phyloP scores from a whole-genome alignment of 1,139 yeast species.

The Sporopachydermia cereana region DNA sequence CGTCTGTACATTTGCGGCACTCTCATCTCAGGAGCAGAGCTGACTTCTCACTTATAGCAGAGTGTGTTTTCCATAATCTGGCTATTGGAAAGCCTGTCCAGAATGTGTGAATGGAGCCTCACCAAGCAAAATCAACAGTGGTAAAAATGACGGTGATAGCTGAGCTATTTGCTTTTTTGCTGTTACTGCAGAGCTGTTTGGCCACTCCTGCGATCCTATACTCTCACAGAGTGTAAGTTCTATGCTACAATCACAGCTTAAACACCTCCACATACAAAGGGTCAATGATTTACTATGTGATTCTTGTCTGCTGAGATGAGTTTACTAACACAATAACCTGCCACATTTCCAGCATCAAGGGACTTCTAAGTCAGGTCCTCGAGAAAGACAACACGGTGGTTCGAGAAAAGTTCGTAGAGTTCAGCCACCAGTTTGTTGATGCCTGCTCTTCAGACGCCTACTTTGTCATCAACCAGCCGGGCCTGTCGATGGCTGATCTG shows the following conservation, averaged over 20 bases:
- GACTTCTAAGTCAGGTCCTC: background rate
- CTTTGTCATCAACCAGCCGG: conserved; percentile 59
- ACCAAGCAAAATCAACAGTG: background rate
- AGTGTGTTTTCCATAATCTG: too few species aligned
- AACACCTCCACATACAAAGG: too few species aligned
- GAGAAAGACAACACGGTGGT: background rate
- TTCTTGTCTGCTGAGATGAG: too few species aligned
- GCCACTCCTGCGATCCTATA: conserved; percentile 25
- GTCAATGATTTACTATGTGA: too few species aligned
- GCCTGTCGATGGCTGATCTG: conserved; percentile 48
- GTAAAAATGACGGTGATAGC: background rate
- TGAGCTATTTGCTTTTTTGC: background rate
- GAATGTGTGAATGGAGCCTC: too few species aligned
- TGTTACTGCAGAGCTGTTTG: background rate
- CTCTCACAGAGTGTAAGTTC: conserved; percentile 25
- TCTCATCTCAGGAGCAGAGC: too few species aligned
- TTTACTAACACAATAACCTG: too few species aligned
- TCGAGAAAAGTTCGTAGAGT: conserved; percentile 30
- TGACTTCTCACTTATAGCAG: too few species aligned
- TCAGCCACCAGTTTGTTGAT: conserved; percentile 39
- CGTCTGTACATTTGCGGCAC: too few species aligned
- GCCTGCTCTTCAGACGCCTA: conserved; percentile 64
- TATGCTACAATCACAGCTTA: too few species aligned
- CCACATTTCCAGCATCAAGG: background rate
- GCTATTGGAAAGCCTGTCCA: too few species aligned